These are phyloP conservation scores for Fusarium sterilihyphosum DNA, from an alignment of 2,329 filamentous ascomycete genomes.

Conservation along the genomic window DNA sequence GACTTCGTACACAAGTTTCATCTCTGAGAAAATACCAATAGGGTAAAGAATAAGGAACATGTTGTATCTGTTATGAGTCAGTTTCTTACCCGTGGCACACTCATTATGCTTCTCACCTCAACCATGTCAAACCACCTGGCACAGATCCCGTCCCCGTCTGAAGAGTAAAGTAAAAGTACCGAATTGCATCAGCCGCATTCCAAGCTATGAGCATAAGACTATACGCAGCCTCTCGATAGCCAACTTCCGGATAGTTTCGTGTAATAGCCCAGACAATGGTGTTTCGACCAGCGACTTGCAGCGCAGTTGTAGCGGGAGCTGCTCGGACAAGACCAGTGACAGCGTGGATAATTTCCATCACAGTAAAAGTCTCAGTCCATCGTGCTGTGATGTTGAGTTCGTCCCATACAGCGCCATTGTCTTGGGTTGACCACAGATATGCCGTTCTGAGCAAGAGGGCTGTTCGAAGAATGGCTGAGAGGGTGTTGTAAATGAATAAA, in stretches of 20 bases:
- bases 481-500: conserved; percentile 26
- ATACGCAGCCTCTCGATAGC: conserved; percentile 20
- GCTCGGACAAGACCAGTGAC: conserved; percentile 26
- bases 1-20: conserved; percentile 30
- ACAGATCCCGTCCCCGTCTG: conserved; percentile 20
- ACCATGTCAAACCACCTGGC: conserved; percentile 14
- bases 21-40: conserved; percentile 29
- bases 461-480: conserved; percentile 16
- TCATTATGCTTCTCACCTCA: conserved; percentile 16
- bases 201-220: conserved; percentile 33
- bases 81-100: fast-evolving
- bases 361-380: conserved; percentile 34
- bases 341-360: conserved; percentile 26
- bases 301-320: conserved; percentile 25
- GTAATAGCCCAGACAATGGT: conserved; percentile 40
- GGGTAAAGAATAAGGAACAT: conserved; percentile 34
- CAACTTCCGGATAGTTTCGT: conserved; percentile 34
- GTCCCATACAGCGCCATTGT: conserved; percentile 28
- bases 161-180: conserved; percentile 35
- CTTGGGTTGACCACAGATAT: conserved; percentile 13
- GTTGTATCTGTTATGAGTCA: conserved; percentile 22
- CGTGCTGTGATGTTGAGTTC: conserved; percentile 21
- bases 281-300: conserved; percentile 37
- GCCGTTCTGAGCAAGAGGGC: conserved; percentile 11
- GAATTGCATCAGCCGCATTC: conserved; percentile 33